phyloP scores from a whole-genome alignment of 257 asterid species.

The Mitragyna speciosa region DNA sequence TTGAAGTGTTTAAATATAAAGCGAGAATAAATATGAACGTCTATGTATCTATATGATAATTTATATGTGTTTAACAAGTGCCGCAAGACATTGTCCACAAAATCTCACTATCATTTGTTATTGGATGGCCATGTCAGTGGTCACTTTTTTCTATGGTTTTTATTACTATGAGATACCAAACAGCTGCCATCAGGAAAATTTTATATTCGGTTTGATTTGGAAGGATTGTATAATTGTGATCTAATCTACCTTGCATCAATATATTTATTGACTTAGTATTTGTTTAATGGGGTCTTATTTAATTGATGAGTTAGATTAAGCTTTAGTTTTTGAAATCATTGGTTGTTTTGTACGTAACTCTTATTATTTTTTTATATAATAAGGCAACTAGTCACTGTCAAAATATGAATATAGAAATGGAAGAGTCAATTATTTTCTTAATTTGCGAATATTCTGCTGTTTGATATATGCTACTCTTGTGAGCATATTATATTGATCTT shows the following conservation, averaged over 20 bases:
- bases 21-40: too few relatives aligned
- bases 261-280: slow-evolving; percentile 2
- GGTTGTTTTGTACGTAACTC: slow-evolving; percentile 11
- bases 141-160: slow-evolving; percentile 17
- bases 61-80: too few relatives aligned
- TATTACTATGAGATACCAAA: slow-evolving; percentile 18
- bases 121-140: slow-evolving; percentile 41
- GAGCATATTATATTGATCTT: neutral
- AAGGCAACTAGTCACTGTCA: slow-evolving; percentile 26
- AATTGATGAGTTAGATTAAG: slow-evolving; percentile 4
- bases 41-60: too few relatives aligned
- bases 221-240: slow-evolving; percentile 8
- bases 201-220: slow-evolving; percentile 3
- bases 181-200: slow-evolving; percentile 1
- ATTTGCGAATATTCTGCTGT: slow-evolving; percentile 7
- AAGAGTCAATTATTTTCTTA: slow-evolving; percentile 1
- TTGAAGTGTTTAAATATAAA: too few relatives aligned
- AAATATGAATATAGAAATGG: slow-evolving; percentile 4
- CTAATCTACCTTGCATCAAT: slow-evolving; percentile 10
- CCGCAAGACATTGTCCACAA: too few relatives aligned
- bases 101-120: slow-evolving; percentile 25
- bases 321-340: slow-evolving; percentile 18
- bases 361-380: neutral
- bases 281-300: slow-evolving; percentile 20
- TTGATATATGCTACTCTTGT: neutral